Conservation (phyloP, 306 rosid species). For the Inga leiocalycina region DNA sequence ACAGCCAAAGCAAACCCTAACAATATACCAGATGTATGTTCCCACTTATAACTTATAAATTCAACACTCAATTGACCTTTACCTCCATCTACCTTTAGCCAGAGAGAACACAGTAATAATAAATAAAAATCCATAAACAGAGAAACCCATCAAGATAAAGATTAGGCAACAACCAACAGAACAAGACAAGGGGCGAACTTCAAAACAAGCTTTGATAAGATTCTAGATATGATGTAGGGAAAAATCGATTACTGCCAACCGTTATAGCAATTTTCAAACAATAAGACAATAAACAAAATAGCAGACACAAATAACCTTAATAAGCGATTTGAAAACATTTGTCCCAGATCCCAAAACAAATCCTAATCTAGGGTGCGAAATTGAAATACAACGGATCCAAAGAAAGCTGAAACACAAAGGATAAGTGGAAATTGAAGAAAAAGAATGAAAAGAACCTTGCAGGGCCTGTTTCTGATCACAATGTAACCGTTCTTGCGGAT, state of each 20-base stretch:
- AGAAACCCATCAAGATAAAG: background rate
- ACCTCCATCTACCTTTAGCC: background rate
- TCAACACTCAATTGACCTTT: background rate
- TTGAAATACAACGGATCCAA: background rate
- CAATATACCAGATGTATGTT: background rate
- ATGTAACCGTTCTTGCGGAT: constrained; percentile 75
- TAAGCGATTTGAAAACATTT: background rate
- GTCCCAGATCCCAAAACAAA: background rate
- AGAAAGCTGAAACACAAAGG: background rate
- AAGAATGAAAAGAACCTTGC: constrained; percentile 52
- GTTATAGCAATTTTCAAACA: background rate
- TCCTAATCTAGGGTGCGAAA: background rate
- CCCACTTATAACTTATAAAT: background rate
- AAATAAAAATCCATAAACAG: background rate
- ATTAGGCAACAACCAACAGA: background rate
- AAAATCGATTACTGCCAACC: background rate
- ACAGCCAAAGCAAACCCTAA: background rate
- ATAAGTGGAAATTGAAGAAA: background rate
- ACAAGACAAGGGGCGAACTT: background rate
- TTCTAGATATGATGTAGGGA: background rate
- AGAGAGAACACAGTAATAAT: background rate
- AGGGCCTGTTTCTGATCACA: constrained; percentile 67
- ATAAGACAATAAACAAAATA: background rate
- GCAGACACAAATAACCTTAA: background rate
- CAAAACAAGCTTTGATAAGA: background rate